phyloP scores from a whole-genome alignment of 75 land plant genomes.

The Adiantum capillusveneris region DNA sequence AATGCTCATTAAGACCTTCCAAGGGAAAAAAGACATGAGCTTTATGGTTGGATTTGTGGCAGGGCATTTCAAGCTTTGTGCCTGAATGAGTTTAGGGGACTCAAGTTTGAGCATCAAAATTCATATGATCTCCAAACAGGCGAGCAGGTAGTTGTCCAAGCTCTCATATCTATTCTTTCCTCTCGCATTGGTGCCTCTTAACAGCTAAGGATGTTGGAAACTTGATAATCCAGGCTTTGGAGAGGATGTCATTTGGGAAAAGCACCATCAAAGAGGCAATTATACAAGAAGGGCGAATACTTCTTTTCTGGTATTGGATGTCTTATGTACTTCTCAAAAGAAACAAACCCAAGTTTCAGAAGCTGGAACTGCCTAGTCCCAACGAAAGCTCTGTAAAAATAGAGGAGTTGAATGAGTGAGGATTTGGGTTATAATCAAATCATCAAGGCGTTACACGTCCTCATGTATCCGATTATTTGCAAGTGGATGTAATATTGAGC shows the following conservation, averaged over 20 bases:
- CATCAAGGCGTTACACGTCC: too few species aligned
- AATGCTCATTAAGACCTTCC: too few species aligned
- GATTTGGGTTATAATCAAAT: too few species aligned
- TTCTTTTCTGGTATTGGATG: slow-evolving; percentile 84
- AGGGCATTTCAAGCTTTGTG: slow-evolving; percentile 98
- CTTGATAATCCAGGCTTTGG: slow-evolving; percentile 50
- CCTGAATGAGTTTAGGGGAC: slow-evolving; percentile 87
- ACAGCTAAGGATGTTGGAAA: not conserved
- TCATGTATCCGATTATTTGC: too few species aligned
- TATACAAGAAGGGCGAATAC: slow-evolving; percentile 70
- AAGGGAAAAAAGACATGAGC: too few species aligned
- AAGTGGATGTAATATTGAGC: too few species aligned
- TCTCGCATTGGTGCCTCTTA: not conserved
- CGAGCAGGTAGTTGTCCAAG: slow-evolving; percentile 51
- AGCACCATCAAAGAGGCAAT: slow-evolving; percentile 57
- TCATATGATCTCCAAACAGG: slow-evolving; percentile 82
- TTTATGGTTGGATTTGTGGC: too few species aligned
- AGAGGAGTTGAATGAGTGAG: too few species aligned
- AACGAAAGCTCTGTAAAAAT: not conserved
- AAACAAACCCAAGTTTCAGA: slow-evolving; percentile 83
- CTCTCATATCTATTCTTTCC: too few species aligned
- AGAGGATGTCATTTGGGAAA: slow-evolving; percentile 75
- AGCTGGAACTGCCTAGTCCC: slow-evolving; percentile 39
- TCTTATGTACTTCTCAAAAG: slow-evolving; percentile 80
- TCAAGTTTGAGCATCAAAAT: slow-evolving; percentile 67